Base-by-base conservation (phyloP, 208 protist species). In the Trypanosoma brucei region DNA sequence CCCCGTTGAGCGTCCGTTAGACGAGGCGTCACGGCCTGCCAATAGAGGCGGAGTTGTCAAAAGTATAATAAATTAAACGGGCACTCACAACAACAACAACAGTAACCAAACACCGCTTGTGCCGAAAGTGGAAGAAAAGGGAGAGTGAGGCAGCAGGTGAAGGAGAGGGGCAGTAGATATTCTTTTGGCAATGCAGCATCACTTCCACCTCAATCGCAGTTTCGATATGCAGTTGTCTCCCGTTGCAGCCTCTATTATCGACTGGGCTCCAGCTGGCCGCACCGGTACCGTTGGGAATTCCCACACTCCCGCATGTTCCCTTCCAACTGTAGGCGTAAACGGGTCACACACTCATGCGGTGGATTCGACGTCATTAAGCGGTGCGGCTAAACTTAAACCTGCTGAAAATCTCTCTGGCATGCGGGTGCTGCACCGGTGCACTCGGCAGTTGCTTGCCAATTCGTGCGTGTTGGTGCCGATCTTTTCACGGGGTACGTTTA, bases 161-260 rank as follows among this genome's bases (percentile, higher is more conserved):
- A 46, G 42, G 42, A 14, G 8, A 46, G 11, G 52, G 44, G 40
- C 37, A 48, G n/a, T 33, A 66, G 51, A 67, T 22, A 22, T 22
- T 22, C 22, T 22, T 22, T 33, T 7, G 46, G 60, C 1, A 44
- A 86, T 88, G 72, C 65, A 75, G 22, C 78, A 78, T 51, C 75
- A 89, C 40, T 76, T 67, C 30, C 78, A 79, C 60, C 66, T 93
- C 0, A 83, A 88, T 46, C 81, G 78, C 49, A 93, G 79, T 55
- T 93, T 90, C 58, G 83, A 90, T 67, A 80, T 81, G 69, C 81
- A 91, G 56, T 65, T 93, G 31, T 91, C 77, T 55, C 72, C 83
- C 8, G 71, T 70, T 0, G 51, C 83, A 2, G 69, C 77, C 13
- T 59, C 65, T 31, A 78, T 91, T 30, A 84, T 93, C 59, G 86